A percentile compares a stretch with the other conserved stretches of the same genome.
These are phyloP conservation scores for Papilionanthe hybrid DNA, from an alignment of 116 monocot genomes.

Conservation along the genomic window DNA sequence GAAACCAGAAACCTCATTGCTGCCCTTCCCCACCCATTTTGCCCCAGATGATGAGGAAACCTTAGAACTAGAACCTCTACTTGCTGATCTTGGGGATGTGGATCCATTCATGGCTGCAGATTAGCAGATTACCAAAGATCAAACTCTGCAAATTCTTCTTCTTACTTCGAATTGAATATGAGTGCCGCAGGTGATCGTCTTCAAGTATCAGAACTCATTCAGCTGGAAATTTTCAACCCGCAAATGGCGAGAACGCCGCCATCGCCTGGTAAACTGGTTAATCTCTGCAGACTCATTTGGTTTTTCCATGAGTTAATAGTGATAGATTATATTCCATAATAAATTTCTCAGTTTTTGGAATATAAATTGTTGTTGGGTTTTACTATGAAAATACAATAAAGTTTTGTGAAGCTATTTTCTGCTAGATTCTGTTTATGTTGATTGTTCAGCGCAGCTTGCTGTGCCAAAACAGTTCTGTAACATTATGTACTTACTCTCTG, in stretches of 20 bases:
- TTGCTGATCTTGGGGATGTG: slow-evolving; percentile 75
- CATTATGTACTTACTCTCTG: no score
- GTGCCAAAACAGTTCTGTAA: background rate
- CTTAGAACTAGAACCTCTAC: slow-evolving; percentile 58
- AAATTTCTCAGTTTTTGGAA: background rate
- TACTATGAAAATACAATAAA: background rate
- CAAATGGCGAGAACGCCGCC: background rate
- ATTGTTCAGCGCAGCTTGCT: background rate
- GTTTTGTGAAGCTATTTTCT: background rate
- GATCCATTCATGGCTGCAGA: slow-evolving; percentile 85
- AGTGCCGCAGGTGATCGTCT: background rate
- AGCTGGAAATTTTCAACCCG: background rate
- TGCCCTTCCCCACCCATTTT: slow-evolving; percentile 90
- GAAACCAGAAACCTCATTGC: slow-evolving; percentile 57
- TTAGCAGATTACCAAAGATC: slow-evolving; percentile 16
- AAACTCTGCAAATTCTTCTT: background rate
- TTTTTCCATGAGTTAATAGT: background rate
- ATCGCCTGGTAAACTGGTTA: background rate
- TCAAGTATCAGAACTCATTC: no score
- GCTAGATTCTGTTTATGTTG: background rate
- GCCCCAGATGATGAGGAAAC: slow-evolving; percentile 66
- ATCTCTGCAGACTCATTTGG: background rate
- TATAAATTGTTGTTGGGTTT: background rate
- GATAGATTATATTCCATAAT: background rate
- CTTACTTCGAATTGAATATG: background rate